These are phyloP conservation scores for Moesziomyces sp. DNA, from an alignment of 1,284 basidiomycete genomes.

Conservation along the genomic window DNA sequence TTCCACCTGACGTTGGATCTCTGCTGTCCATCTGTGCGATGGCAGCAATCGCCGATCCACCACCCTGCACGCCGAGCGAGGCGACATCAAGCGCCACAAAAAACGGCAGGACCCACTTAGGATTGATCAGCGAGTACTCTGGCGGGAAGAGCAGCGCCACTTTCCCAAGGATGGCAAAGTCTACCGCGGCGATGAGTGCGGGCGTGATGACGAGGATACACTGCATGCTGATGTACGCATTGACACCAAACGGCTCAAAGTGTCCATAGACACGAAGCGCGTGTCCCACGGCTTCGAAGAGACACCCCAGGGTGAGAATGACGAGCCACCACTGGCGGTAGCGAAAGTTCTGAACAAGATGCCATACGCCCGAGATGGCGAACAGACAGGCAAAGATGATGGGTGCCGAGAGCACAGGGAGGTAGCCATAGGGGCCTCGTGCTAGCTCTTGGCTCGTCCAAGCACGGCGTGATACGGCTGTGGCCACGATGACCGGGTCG, in stretches of 20 bases:
- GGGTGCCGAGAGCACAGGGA: conserved; percentile 17
- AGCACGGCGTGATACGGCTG: neutral
- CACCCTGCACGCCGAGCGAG: conserved; percentile 44
- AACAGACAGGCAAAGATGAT: conserved; percentile 30
- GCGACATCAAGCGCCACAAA: conserved; percentile 51
- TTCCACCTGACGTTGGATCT: conserved; percentile 18
- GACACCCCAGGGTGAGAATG: conserved; percentile 26
- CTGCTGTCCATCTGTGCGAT: conserved; percentile 21
- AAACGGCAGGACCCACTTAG: conserved; percentile 42
- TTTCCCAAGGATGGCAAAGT: conserved; percentile 44
- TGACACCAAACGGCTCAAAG: conserved; percentile 11
- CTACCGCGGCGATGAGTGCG: conserved; percentile 47
- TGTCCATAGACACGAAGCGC: conserved; percentile 39
- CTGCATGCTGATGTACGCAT: conserved; percentile 51
- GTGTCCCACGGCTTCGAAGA: conserved; percentile 29
- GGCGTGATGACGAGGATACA: conserved; percentile 49
- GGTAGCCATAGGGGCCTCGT: conserved; percentile 20
- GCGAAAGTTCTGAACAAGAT: conserved; percentile 7
- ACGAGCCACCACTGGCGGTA: conserved; percentile 41
- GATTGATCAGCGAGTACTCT: conserved; percentile 25
- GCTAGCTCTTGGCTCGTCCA: neutral
- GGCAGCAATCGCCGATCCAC: conserved; percentile 38
- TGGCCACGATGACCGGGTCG: neutral
- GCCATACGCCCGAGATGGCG: conserved; percentile 8
- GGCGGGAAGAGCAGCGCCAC: conserved; percentile 28